Conservation (phyloP, 2,329 filamentous ascomycete species). For the Lojkania enalia region DNA sequence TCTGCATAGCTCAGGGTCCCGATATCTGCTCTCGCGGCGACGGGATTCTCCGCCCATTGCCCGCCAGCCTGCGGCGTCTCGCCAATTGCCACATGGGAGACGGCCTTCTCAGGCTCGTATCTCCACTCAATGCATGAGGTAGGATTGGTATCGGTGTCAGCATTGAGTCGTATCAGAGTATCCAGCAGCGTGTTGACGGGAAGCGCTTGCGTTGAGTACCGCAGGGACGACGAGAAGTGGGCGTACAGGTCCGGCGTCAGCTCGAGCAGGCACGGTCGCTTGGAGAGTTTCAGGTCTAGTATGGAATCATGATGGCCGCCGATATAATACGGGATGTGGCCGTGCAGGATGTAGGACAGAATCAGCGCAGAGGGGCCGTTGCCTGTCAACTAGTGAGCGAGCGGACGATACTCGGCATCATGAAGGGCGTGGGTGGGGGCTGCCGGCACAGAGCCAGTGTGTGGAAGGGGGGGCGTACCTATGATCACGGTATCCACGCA, state of each 20-base stretch:
- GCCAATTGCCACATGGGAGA: slow-evolving; percentile 60
- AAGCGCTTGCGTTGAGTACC: slow-evolving; percentile 64
- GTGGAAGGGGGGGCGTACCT: slow-evolving; percentile 23
- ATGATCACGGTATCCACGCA: slow-evolving; percentile 48
- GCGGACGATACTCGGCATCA: no score
- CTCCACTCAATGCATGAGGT: slow-evolving; percentile 59
- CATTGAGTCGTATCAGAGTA: slow-evolving; percentile 61
- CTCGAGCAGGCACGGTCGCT: slow-evolving; percentile 52
- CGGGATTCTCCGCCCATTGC: slow-evolving; percentile 62
- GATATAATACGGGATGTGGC: slow-evolving; percentile 61
- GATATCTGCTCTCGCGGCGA: slow-evolving; percentile 58
- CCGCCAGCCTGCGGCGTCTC: slow-evolving; percentile 57
- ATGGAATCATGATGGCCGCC: slow-evolving; percentile 61
- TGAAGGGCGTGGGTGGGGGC: neutral
- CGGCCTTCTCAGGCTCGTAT: slow-evolving; percentile 53
- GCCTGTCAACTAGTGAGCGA: no score
- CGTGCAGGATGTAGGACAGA: slow-evolving; percentile 65
- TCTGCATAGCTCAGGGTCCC: slow-evolving; percentile 65
- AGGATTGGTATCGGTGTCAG: slow-evolving; percentile 59
- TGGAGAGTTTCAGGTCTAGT: slow-evolving; percentile 58
- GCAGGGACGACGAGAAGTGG: slow-evolving; percentile 62
- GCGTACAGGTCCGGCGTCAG: slow-evolving; percentile 56
- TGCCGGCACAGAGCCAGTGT: neutral
- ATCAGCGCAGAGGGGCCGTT: slow-evolving; percentile 66
- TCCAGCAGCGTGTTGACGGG: slow-evolving; percentile 64